Conservation (phyloP, 2,329 filamentous ascomycete genomes). For the Pseudogymnoascus sp. region DNA sequence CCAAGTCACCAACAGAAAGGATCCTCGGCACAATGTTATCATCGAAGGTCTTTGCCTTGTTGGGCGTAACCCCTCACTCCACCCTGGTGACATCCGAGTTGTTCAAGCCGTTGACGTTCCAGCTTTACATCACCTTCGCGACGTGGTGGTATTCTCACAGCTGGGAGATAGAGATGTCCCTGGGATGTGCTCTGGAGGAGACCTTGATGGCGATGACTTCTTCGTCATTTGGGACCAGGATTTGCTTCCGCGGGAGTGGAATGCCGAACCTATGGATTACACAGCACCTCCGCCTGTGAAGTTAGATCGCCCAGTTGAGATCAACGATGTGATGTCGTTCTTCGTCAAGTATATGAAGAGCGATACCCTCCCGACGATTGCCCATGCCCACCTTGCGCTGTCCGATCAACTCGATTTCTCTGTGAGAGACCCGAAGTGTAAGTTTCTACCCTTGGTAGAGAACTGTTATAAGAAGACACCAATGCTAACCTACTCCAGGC, state of each 20-base stretch:
- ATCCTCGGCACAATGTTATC: conserved; percentile 44
- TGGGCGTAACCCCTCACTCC: conserved; percentile 86
- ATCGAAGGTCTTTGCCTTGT: conserved; percentile 73
- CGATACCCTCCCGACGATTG: conserved; percentile 71
- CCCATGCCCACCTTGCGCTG: conserved; percentile 69
- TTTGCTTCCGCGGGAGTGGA: conserved; percentile 62
- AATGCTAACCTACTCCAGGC: conserved; percentile 31
- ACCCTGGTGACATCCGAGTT: conserved; percentile 84
- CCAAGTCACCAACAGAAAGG: conserved; percentile 57
- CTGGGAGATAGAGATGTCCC: conserved; percentile 76
- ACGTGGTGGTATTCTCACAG: conserved; percentile 82
- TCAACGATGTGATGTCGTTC: conserved; percentile 69
- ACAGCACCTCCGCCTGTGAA: conserved; percentile 46
- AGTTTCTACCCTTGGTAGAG: conserved; percentile 24
- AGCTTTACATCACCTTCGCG: conserved; percentile 63
- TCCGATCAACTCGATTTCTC: conserved; percentile 56
- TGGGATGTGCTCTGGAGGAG: conserved; percentile 92
- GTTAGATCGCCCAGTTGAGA: conserved; percentile 54
- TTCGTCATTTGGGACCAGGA: conserved; percentile 83
- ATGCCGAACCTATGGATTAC: conserved; percentile 72
- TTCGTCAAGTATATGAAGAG: conserved; percentile 93
- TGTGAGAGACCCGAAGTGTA: conserved; percentile 60
- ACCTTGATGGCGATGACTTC: conserved; percentile 93
- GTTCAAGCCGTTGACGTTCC: conserved; percentile 74
- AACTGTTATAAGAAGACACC: background rate